Evolutionary conservation across 176 grass and related monocot genomes (phyloP).

Genomic region (Ensete glaucum): DNA sequence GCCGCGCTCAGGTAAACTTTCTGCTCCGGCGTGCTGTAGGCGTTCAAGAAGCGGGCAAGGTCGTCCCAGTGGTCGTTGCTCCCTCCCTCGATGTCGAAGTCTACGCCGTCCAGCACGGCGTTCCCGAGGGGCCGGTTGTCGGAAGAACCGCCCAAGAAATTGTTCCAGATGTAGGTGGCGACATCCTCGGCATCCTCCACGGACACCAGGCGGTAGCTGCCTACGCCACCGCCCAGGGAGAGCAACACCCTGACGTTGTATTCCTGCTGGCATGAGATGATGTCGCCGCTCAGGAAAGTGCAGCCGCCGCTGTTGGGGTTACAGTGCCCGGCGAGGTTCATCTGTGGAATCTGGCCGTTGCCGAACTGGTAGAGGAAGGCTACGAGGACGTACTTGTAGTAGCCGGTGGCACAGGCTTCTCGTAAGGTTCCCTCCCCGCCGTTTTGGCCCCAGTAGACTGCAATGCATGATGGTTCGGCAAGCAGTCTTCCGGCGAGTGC

Average conservation of each 20-base stretch:
- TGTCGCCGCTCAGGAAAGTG: conserved; percentile 40
- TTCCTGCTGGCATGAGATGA: conserved; percentile 43
- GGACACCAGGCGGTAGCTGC: conserved; percentile 38
- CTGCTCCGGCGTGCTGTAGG: conserved; percentile 21
- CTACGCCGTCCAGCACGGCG: conserved; percentile 48
- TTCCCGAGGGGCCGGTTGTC: conserved; percentile 33
- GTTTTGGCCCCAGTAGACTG: conserved; percentile 68
- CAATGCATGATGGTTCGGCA: conserved; percentile 29
- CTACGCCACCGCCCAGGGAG: conserved; percentile 51
- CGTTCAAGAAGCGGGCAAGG: conserved; percentile 32
- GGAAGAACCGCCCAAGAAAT: conserved; percentile 31
- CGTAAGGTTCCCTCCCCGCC: conserved; percentile 46
- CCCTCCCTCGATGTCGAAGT: conserved; percentile 63
- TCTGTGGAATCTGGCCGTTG: conserved; percentile 27
- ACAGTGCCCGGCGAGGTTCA: conserved; percentile 70
- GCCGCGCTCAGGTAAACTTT: conserved; percentile 42
- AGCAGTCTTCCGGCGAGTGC: conserved; percentile 12
- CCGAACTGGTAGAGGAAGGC: conserved; percentile 60
- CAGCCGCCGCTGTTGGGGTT: conserved; percentile 39
- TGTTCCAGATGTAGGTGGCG: conserved; percentile 51
- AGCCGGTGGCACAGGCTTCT: conserved; percentile 37
- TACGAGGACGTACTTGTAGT: conserved; percentile 32
- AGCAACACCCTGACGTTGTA: conserved; percentile 55
- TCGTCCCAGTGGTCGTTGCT: conserved; percentile 34
- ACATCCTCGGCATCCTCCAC: conserved; percentile 28